Evolutionary conservation across 495 filamentous ascomycete genomes (phyloP).

Genomic region (Viridothelium virens): DNA sequence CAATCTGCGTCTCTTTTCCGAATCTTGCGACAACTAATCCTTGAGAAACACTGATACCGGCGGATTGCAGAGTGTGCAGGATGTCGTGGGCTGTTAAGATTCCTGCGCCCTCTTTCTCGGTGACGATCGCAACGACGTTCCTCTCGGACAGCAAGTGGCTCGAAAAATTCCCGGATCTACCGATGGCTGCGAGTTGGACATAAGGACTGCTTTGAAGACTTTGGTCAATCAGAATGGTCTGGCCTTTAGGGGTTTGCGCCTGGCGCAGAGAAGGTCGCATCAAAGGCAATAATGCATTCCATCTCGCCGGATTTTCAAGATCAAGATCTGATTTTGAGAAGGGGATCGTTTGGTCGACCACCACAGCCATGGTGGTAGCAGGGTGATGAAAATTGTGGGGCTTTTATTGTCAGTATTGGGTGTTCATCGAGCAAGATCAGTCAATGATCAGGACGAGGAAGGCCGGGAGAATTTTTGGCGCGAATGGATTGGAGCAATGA

Average conservation of each 20-base stretch:
- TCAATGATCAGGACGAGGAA: background rate
- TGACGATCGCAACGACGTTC: constrained; percentile 20
- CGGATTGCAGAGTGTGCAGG: constrained; percentile 15
- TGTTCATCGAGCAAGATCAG: too few species aligned
- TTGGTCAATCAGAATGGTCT: constrained; percentile 18
- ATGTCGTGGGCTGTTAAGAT: constrained; percentile 18
- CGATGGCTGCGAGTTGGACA: constrained; percentile 18
- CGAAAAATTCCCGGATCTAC: constrained; percentile 20
- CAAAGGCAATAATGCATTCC: constrained; percentile 19
- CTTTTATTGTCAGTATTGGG: too few species aligned
- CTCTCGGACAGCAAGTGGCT: constrained; percentile 24
- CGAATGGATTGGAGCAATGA: too few species aligned
- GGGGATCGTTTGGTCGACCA: constrained; percentile 24
- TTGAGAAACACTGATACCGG: constrained; percentile 2
- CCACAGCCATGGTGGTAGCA: constrained; percentile 18
- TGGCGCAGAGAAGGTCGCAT: constrained; percentile 17
- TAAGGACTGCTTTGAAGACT: constrained; percentile 13
- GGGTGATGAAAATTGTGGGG: background rate
- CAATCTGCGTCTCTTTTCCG: constrained; percentile 16
- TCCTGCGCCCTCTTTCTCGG: constrained; percentile 15
- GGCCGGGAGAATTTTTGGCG: background rate
- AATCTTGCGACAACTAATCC: constrained; percentile 18
- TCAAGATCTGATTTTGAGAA: constrained; percentile 26
- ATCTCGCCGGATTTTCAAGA: constrained; percentile 19
- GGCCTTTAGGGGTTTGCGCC: constrained; percentile 16